Base-by-base conservation (phyloP, 257 asterid species). In the Cynanchum wilfordii region DNA sequence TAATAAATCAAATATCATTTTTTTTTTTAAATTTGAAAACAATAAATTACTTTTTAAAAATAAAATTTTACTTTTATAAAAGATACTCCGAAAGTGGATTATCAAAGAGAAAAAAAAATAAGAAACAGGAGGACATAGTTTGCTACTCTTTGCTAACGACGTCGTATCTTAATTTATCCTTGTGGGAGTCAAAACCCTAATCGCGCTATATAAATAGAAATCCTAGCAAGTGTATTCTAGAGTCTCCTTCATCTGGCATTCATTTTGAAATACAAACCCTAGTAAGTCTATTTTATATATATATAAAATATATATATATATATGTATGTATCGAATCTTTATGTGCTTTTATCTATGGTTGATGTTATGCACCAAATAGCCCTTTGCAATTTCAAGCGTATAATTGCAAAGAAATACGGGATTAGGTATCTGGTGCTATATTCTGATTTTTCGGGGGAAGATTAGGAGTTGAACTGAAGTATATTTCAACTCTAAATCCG, bases 391-490 rank as follows among this genome's bases (percentile, higher is more conserved):
- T 82, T 24, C 20, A 40, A 85, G 89, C n/a, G 27, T 3, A 20
- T 70, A 76, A 74, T 71, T 88, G 92, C 55, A 84, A 75, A 83
- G 95, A 90, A 89, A 59, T 66, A 54, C 88, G 92, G 83, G 95
- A 36, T 75, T 50, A 84, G 85, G 94, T 75, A 10, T 65, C 22
- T 72, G 91, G 93, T 88, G 96, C 95, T 36, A 90, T 54, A 44
- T 71, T 72, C 27, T 12, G 0, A 55, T 16, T 74, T 29, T 76
- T 77, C 85, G 86, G 47, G 87, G 75, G 69, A 19, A 62, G 20
- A 52, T 38, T 40, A 55, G 58, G 79, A 68, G 73, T 77, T 47
- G 88, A 27, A 75, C 80, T 42, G 20, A 15, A 60, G 57, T 65
- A 29, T 12, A 22, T 63, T 74, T 81, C 87, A 73, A 50, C 50